A percentile compares a stretch with the other conserved stretches of the same genome.
Evolutionary conservation across 768 basidiomycete species (phyloP).

Genomic region (Podaxis carcinomalis): DNA sequence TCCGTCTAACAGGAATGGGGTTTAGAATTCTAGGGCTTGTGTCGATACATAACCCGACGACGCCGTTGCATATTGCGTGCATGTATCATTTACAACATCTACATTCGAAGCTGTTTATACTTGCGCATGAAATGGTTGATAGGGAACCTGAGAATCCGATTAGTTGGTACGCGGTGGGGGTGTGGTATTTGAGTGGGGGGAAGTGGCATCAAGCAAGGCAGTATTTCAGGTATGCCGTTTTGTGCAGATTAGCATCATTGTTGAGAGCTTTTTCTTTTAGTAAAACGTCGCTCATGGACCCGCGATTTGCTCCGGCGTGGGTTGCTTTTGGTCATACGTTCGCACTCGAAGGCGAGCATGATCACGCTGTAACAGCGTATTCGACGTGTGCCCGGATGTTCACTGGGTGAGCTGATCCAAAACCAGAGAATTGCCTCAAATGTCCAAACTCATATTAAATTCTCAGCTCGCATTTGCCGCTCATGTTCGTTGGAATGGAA

Average conservation of each 20-base stretch:
- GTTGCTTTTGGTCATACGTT: conserved; percentile 97
- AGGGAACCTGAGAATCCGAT: conserved; percentile 88
- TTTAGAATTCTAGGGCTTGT: conserved; percentile 79
- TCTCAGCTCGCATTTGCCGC: conserved; percentile 85
- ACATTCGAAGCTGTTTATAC: conserved; percentile 89
- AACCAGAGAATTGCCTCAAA: neutral
- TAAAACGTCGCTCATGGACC: conserved; percentile 96
- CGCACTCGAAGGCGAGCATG: conserved; percentile 95
- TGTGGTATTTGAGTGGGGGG: conserved; percentile 87
- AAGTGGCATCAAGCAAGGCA: conserved; percentile 91
- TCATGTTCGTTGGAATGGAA: conserved; percentile 98
- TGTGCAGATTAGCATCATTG: neutral
- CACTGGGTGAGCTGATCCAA: conserved; percentile 60
- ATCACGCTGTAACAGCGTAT: conserved; percentile 97
- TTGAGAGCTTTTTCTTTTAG: conserved; percentile 31
- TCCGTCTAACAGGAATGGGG: neutral
- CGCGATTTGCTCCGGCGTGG: conserved; percentile 95
- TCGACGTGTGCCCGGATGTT: conserved; percentile 96
- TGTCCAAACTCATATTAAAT: neutral
- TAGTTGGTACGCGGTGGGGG: conserved; percentile 98
- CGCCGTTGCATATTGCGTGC: conserved; percentile 95
- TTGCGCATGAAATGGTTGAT: conserved; percentile 95
- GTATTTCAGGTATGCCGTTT: conserved; percentile 69
- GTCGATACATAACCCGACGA: conserved; percentile 82
- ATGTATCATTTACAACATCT: conserved; percentile 94